Conservation (phyloP, 2,329 filamentous ascomycete genomes). For the Mollisiaceae sp. region DNA sequence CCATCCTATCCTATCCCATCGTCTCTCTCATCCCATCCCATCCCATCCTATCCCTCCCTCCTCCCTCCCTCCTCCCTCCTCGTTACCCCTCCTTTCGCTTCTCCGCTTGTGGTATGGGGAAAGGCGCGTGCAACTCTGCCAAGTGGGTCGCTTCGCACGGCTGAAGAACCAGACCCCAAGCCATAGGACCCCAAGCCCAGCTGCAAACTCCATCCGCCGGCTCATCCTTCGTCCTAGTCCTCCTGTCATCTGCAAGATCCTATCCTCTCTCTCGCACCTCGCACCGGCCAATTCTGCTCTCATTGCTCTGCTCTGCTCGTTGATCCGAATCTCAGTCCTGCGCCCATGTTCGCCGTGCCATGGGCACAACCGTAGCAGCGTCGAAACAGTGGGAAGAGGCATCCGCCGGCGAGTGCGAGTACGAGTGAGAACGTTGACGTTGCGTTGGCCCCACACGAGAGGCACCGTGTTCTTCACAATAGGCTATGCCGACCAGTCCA, state of each 20-base stretch:
- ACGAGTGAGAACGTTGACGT: not conserved
- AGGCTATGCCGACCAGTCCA: slow-evolving; percentile 25
- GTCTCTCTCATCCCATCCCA: not conserved
- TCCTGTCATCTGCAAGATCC: not conserved
- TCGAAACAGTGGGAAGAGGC: slow-evolving; percentile 1
- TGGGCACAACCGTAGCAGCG: slow-evolving; percentile 10
- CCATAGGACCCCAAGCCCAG: not conserved
- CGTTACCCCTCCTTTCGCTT: slow-evolving; percentile 22
- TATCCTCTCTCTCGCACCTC: not conserved
- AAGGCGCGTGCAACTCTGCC: slow-evolving; percentile 2
- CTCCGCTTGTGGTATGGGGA: slow-evolving; percentile 10
- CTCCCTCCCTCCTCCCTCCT: too few relatives aligned
- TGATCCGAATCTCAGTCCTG: not conserved
- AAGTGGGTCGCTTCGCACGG: slow-evolving; percentile 6
- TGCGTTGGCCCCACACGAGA: slow-evolving; percentile 22
- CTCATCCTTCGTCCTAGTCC: slow-evolving; percentile 1
- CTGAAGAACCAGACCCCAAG: slow-evolving; percentile 11
- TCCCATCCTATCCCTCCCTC: too few relatives aligned
- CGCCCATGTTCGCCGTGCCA: slow-evolving; percentile 13
- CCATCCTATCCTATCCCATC: not conserved
- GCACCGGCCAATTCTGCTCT: not conserved
- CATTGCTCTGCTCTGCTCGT: not conserved
- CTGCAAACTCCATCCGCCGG: not conserved
- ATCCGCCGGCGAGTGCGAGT: too few relatives aligned
- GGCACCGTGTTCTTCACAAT: not conserved